Base-by-base conservation (phyloP, 208 protist species). In the Crithidia mellificae region DNA sequence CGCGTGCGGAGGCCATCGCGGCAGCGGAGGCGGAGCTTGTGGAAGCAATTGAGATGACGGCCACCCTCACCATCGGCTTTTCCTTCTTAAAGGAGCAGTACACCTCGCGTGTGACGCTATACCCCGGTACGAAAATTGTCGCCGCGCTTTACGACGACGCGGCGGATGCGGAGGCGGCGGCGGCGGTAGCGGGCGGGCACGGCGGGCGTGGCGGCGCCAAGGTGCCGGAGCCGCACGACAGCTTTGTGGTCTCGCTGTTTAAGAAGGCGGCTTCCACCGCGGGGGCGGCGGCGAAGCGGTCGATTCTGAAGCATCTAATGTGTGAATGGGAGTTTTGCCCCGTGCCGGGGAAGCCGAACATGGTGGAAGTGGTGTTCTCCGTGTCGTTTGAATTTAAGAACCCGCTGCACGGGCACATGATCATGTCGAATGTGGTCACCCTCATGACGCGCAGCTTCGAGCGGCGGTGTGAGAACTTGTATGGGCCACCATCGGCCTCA, bases 381-480 rank as follows among this genome's bases (percentile, higher is more conserved):
- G 83, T 95, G 11, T 78, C 83, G 2, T 92, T 95, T 51, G 83
- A 88, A 63, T 93, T 95, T 62, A 81, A 77, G 49, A 90, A 91
- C 63, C 84, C 87, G 11, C 63, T 93, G 57, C 77, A 95, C 64
- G 74, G 78, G 39, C 77, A 81, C 47, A 63, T 95, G 52, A 87
- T 93, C 63, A 90, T 89, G 83, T 80, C 74, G 19, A 88, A 93
- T 43, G 72, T 93, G 5, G 88, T 93, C 9, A 67, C 77, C 17
- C 63, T 93, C 57, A 93, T 93, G 88, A 93, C 84, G 43, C 67
- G 69, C 43, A 88, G 88, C 62, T 93, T 93, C 52, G 88, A 93
- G 78, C 77, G 80, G 19, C 84, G 77, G 34, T 91, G 84, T 46
- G 88, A 93, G 64, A 64, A 27, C 11, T 47, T 91, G n/a, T 88